Base-by-base conservation (phyloP, 1,139 yeast genomes). In the Suzukiozyma palmioleophila region DNA sequence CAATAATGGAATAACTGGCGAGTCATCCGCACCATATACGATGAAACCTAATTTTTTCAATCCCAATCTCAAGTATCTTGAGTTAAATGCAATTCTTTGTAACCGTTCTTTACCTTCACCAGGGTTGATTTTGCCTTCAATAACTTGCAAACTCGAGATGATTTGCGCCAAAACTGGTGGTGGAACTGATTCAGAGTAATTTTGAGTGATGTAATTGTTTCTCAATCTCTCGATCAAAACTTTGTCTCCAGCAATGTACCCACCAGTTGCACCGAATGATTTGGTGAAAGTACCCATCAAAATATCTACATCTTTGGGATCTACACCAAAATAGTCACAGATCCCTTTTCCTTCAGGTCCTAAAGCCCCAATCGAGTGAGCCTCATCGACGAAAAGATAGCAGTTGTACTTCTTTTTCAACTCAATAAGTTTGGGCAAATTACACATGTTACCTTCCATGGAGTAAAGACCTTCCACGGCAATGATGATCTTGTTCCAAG, bases 201-300 rank as follows among this genome's bases (percentile, higher is more conserved):
- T 73, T 49, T 83, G 79, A 34, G 92, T 84, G 48, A 88, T 75
- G 53, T 87, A 81, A 52, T 78, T 81, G 35, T 85, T 52, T 62
- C 92, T 80, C 45, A 92, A 66, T 52, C 82, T 76, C 51, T 88
- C 90, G 42, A 90, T 84, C 34, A 87, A 66, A 38, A 62, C 65
- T 55, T 79, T 75, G 48, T 75, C 74, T 39, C 84, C 95, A 16
- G 96, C 94, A 48, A 92, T 71, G 59, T 92, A 92, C 36, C 98
- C 99, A 56, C 99, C 99, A 35, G 97, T 89, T 24, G 98, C 97
- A 56, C 99, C 98, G 62, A 92, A 92, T 5, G 97, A 88, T 65
- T 92, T 92, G 39, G 98, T 94, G 43, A 94, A 77, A 8, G 99
- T 92, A 37, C 99, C 99, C 99, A 92, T 92, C 51, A 92, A 68